Evolutionary conservation across 1,284 basidiomycete genomes (phyloP).

Genomic region (Leccinum griseonigrum): DNA sequence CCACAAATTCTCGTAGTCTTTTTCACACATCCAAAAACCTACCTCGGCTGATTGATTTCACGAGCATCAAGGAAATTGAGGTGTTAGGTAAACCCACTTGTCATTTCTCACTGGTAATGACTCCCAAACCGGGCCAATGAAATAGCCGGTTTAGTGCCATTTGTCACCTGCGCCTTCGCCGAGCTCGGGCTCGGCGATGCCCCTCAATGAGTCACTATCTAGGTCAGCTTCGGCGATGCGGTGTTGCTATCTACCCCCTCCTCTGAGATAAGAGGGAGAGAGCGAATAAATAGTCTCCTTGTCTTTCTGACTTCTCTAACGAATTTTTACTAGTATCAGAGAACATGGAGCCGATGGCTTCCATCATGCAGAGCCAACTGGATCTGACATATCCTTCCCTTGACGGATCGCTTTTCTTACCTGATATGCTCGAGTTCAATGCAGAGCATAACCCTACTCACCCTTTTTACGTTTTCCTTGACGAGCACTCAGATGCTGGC

Average conservation of each 20-base stretch:
- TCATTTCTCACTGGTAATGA: not conserved
- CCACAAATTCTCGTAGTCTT: no score
- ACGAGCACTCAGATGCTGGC: constrained; percentile 2
- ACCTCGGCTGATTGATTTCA: no score
- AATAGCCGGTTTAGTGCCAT: not conserved
- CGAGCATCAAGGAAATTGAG: no score
- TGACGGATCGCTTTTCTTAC: constrained; percentile 23
- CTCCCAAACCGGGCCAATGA: not conserved
- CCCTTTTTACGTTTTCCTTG: constrained; percentile 23
- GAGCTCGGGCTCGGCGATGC: not conserved
- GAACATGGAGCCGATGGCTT: not conserved
- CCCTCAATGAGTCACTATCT: not conserved
- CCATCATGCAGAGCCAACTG: not conserved
- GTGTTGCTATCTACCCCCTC: not conserved
- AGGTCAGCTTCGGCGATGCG: not conserved
- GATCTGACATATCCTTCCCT: constrained; percentile 17
- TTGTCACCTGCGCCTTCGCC: not conserved
- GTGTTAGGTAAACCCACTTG: not conserved
- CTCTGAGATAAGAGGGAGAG: not conserved
- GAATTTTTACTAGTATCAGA: not conserved
- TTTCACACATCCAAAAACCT: no score
- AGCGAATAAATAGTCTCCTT: not conserved
- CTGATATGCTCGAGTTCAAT: constrained; percentile 27
- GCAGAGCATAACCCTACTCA: constrained; percentile 14
- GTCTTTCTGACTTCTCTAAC: not conserved